phyloP scores from a whole-genome alignment of 768 basidiomycete species.

The Mycena galericulata region DNA sequence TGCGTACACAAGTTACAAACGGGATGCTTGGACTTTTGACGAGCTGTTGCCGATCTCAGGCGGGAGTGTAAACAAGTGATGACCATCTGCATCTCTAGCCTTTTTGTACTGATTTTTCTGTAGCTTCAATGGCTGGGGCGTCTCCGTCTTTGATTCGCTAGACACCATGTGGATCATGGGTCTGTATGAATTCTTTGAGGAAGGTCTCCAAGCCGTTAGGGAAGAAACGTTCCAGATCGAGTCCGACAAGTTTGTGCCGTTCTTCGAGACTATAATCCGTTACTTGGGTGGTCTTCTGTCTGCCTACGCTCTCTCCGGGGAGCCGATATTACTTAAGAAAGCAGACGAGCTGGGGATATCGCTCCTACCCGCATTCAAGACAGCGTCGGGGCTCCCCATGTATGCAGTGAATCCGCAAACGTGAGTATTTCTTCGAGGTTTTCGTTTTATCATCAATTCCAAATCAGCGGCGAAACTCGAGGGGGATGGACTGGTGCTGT shows the following conservation, averaged over 20 bases:
- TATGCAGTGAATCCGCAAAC: conserved; percentile 73
- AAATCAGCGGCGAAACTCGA: conserved; percentile 52
- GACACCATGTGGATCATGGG: conserved; percentile 89
- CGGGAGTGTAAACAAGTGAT: conserved; percentile 62
- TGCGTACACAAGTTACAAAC: conserved; percentile 66
- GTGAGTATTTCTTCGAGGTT: conserved; percentile 45
- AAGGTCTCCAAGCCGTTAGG: conserved; percentile 63
- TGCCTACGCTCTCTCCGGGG: conserved; percentile 79
- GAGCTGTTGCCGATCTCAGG: conserved; percentile 63
- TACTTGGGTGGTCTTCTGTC: conserved; percentile 87
- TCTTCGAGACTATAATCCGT: conserved; percentile 87
- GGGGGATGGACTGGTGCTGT: conserved; percentile 47
- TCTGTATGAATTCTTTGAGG: conserved; percentile 73
- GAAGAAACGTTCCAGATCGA: conserved; percentile 56
- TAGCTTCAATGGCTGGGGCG: conserved; percentile 67
- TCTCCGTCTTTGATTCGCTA: conserved; percentile 80
- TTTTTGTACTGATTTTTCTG: conserved; percentile 1
- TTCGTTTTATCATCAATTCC: conserved; percentile 2
- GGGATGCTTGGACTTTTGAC: conserved; percentile 63
- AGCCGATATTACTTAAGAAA: conserved; percentile 69
- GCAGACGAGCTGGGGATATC: conserved; percentile 80
- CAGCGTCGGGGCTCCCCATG: conserved; percentile 75
- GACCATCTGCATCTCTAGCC: conserved; percentile 9
- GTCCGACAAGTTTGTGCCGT: conserved; percentile 55
- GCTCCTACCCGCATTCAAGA: conserved; percentile 79